These are phyloP conservation scores for Marchantia paleacea DNA, from an alignment of 225 moss, liverwort and hornwort genomes.

Conservation along the genomic window DNA sequence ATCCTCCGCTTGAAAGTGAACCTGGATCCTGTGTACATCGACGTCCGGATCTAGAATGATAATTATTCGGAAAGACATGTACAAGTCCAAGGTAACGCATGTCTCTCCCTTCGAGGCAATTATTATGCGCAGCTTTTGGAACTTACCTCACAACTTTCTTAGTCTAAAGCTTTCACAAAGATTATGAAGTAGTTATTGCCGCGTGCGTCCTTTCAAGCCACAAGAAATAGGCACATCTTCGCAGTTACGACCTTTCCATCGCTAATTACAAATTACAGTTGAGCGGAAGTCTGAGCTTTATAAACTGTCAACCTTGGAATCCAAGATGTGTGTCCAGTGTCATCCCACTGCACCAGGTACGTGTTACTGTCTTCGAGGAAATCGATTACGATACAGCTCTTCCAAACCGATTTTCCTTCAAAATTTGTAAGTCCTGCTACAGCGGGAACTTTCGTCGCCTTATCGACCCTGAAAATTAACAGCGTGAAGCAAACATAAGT, in stretches of 20 bases:
- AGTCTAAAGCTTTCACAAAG: no score
- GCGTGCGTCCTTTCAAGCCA: neutral
- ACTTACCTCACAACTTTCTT: neutral
- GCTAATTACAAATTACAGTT: neutral
- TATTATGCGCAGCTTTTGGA: neutral
- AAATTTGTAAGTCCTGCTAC: slow-evolving; percentile 42
- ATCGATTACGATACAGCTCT: slow-evolving; percentile 43
- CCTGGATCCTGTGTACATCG: slow-evolving; percentile 55
- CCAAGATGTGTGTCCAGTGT: slow-evolving; percentile 63
- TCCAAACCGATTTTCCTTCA: slow-evolving; percentile 61
- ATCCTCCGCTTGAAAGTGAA: slow-evolving; percentile 68
- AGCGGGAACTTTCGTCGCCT: slow-evolving; percentile 49
- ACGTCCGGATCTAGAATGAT: slow-evolving; percentile 10
- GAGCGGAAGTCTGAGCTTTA: neutral
- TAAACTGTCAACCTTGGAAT: slow-evolving; percentile 47
- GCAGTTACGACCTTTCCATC: neutral
- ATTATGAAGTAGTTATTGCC: no score
- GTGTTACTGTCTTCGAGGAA: slow-evolving; percentile 54
- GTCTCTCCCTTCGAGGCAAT: neutral
- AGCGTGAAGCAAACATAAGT: neutral
- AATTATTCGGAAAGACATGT: neutral
- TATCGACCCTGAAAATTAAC: slow-evolving; percentile 56
- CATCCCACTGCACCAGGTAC: slow-evolving; percentile 72
- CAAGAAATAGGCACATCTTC: neutral
- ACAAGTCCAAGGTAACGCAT: neutral